Percentiles rank a stretch among this genome's conserved stretches.
These are phyloP conservation scores for Corymbia citriodora DNA, from an alignment of 441 rosid genomes.

Conservation along the genomic window DNA sequence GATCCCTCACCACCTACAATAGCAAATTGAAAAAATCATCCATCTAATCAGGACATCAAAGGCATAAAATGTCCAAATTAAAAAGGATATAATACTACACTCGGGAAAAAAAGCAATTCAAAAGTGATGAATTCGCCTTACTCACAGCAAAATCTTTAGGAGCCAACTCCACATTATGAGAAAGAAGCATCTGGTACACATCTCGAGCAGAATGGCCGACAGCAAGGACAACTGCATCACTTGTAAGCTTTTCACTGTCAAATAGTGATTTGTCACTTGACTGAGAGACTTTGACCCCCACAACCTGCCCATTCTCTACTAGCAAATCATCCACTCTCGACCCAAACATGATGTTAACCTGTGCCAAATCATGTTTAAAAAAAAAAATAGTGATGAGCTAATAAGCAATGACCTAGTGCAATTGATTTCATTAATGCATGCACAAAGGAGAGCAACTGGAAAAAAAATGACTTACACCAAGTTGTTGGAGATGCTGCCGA, in stretches of 20 bases:
- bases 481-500: constrained; percentile 67
- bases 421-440: neutral
- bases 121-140: constrained; percentile 1
- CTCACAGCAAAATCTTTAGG: constrained; percentile 96
- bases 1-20: neutral
- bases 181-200: constrained; percentile 82
- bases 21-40: neutral
- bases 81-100: neutral
- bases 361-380: neutral
- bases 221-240: constrained; percentile 81
- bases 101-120: neutral
- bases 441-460: neutral
- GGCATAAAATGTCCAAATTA: neutral
- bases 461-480: constrained; percentile 49
- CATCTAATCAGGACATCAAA: neutral
- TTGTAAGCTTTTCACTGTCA: constrained; percentile 32
- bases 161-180: constrained; percentile 64
- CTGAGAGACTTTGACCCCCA: constrained; percentile 67
- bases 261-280: constrained; percentile 31
- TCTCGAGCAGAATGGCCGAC: constrained; percentile 99
- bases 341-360: constrained; percentile 83
- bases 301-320: constrained; percentile 49
- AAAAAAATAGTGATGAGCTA: neutral
- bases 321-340: constrained; percentile 82
- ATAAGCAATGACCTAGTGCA: neutral